Evolutionary conservation across 73 alveolate genomes (phyloP).

Genomic region (Urostyla sp.): DNA sequence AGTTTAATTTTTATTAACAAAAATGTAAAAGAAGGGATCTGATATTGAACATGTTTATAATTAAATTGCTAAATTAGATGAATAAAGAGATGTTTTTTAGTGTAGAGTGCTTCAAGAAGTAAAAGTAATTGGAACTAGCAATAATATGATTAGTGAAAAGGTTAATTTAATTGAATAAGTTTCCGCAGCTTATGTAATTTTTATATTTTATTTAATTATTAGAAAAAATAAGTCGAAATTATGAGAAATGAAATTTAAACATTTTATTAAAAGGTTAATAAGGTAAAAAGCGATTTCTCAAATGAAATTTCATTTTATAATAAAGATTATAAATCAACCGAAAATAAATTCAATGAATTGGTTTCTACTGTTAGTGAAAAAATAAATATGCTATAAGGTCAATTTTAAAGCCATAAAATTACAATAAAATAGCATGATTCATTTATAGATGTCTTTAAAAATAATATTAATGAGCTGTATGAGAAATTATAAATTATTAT

Average conservation of each 20-base stretch:
- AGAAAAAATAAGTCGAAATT: slow-evolving; percentile 21
- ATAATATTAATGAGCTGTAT: slow-evolving; percentile 1
- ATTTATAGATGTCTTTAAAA: slow-evolving; percentile 14
- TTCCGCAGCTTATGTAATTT: slow-evolving; percentile 11
- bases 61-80: slow-evolving; percentile 9
- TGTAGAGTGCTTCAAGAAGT: background rate
- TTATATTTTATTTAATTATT: background rate
- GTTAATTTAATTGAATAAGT: background rate
- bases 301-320: background rate
- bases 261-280: slow-evolving; percentile 26
- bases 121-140: background rate
- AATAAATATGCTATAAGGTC: background rate
- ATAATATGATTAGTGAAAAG: slow-evolving; percentile 12
- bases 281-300: slow-evolving; percentile 10
- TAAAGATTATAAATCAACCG: slow-evolving; percentile 5
- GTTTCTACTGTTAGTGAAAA: slow-evolving; percentile 7
- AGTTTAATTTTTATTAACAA: slow-evolving; percentile 10
- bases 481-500: background rate
- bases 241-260: slow-evolving; percentile 27
- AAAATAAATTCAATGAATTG: background rate
- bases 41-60: slow-evolving; percentile 11
- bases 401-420: background rate
- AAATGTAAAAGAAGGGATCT: slow-evolving; percentile 18
- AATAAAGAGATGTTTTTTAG: slow-evolving; percentile 4
- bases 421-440: slow-evolving; percentile 23